These are phyloP conservation scores for Ustilaginoidea virens DNA, from an alignment of 2,329 filamentous ascomycete species.

Conservation along the genomic window DNA sequence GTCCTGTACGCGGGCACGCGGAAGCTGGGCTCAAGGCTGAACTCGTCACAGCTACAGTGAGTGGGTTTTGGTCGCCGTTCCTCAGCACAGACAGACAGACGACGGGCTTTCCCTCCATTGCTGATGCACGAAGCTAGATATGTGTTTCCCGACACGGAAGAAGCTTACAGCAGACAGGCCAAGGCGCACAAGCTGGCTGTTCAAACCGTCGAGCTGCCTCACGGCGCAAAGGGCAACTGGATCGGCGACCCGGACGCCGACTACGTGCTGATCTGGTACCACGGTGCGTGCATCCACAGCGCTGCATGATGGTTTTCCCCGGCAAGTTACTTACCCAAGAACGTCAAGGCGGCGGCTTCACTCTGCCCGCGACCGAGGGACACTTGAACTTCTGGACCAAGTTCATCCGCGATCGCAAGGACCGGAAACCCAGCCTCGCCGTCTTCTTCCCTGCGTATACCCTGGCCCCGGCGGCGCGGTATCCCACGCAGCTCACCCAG, in stretches of 20 bases:
- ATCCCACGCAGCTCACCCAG: constrained; percentile 9
- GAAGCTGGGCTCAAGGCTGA: constrained; percentile 5
- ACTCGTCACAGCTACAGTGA: constrained; percentile 8
- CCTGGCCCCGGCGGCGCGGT: constrained; percentile 7
- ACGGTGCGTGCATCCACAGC: constrained; percentile 7
- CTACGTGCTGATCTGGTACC: constrained; percentile 10
- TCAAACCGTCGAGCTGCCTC: constrained; percentile 5
- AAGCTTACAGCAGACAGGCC: constrained; percentile 6
- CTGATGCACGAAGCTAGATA: constrained; percentile 4
- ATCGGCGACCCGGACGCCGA: constrained; percentile 8
- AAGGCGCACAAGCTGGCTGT: constrained; percentile 1
- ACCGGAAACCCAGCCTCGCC: constrained; percentile 5
- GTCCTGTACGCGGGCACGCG: constrained; percentile 8
- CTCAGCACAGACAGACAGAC: not conserved
- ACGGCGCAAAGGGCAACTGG: constrained; percentile 9
- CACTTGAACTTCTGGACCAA: constrained; percentile 7
- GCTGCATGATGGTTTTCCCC: too few species aligned
- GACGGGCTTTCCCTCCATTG: too few species aligned
- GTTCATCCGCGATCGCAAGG: constrained; percentile 5
- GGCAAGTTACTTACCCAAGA: too few species aligned
- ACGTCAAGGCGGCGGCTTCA: constrained; percentile 10
- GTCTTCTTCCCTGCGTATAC: constrained; percentile 8
- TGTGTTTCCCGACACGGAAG: constrained; percentile 6
- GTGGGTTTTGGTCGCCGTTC: not conserved
- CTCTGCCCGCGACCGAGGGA: constrained; percentile 6